Base-by-base conservation (phyloP, 75 land plant species). In the Cryptomeria japonica region DNA sequence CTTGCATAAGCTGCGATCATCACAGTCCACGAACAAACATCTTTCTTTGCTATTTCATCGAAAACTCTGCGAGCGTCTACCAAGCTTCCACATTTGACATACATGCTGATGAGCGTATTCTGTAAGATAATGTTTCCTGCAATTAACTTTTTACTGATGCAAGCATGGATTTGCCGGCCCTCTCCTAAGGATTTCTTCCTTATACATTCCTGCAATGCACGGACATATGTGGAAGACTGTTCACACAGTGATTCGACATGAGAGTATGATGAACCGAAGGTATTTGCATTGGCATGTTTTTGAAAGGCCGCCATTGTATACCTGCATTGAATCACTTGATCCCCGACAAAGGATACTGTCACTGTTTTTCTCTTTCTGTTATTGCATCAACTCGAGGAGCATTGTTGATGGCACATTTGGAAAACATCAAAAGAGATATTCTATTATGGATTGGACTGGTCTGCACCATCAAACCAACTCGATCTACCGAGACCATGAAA, bases 11-110 rank as follows among this genome's bases (percentile, higher is more conserved):
- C 95, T 85, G 91, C 86, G 38, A 93, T 87, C n/a, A 91, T 56
- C 86, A 89, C 91, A 7, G 89, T 92, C 93, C 93, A 91, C 0
- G 94, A 89, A 28, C 87, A 86, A 44, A 91, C 91, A 90, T 92
- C 92, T n/a, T 87, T 37, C 42, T 39, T 70, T 0, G 76, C 46
- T 89, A 92, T 90, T 36, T 64, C 16, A 31, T 86, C 84, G 86
- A 94, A 94, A 55, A 91, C 73, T 6, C 25, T 44, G 64, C 87
- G 31, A 47, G 95, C 93, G 32, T 87, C 88, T 0, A 39, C 88
- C 82, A 92, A n/a, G 18, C 90, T 90, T 1, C 94, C 88, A 73
- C 85, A 80, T 18, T 86, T 86, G 19, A 19, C 42, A 84, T 86
- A 86, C 87, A 86, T 83, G 14, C 79, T 39, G n/a, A 82, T 83